Base-by-base conservation (phyloP, 2,329 filamentous ascomycete genomes). In the Phialophora expanda region DNA sequence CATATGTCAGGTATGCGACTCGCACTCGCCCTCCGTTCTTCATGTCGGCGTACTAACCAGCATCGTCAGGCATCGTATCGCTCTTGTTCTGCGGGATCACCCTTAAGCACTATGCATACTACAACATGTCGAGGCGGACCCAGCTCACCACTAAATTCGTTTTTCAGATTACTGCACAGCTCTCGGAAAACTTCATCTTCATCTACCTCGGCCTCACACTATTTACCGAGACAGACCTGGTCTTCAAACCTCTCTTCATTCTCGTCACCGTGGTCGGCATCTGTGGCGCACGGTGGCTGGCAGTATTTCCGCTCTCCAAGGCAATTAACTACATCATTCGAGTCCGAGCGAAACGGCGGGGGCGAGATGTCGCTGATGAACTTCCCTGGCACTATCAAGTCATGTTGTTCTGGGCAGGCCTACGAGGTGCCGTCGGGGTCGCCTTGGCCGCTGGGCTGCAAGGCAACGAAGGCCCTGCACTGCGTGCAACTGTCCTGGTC, bases 391-490 rank as follows among this genome's bases (percentile, higher is more conserved):
- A 92, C 72, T 97, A 98, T 78, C 95, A 98, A 78, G 93, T 91
- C n/a, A 98, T 99, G 95, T 87, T 99, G n/a, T 99, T 96, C 81
- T 99, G 95, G 95, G 95, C 95, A 17, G 95, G 95, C 28, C 84
- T 99, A 32, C 91, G 95, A 69, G 95, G 95, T 73, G 95, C 95
- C 55, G 95, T 99, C 72, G 95, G 95, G 64, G 95, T 99, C 41
- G 95, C 95, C 1, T 84, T 99, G 55, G 95, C 95, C 34, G 94
- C 94, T 24, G 90, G 96, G 28, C 85, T 99, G 55, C 89, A 87
- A 0, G 95, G 93, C 54, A 87, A 89, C 61, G 95, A 96, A 75
- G 89, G 88, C 0, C 90, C 89, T 65, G 91, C 92, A 0, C 84
- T 99, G 41, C 90, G 93, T 72, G 95, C 95, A 6, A 99, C 95